phyloP scores from a whole-genome alignment of 805 yeast species.

The Yarrowia sp. region DNA sequence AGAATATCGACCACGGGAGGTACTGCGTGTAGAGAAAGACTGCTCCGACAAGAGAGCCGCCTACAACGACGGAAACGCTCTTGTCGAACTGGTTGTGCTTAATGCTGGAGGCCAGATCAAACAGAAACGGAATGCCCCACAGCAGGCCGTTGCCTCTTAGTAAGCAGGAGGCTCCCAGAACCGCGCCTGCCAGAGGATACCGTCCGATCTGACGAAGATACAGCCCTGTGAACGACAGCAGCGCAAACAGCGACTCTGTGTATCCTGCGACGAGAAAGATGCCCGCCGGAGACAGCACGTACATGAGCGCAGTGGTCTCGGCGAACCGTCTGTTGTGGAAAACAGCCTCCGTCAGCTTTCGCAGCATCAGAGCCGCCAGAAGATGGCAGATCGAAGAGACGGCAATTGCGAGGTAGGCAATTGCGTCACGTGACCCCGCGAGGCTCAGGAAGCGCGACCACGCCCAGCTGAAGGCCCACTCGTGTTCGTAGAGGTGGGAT shows the following conservation, averaged over 20 bases:
- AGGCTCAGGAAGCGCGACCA: slow-evolving; percentile 55
- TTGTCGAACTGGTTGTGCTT: not conserved
- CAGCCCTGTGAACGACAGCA: slow-evolving; percentile 57
- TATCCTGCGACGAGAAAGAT: slow-evolving; percentile 72
- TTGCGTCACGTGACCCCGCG: not conserved
- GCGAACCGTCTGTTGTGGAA: slow-evolving; percentile 35
- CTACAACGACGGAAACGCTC: slow-evolving; percentile 38
- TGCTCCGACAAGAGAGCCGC: slow-evolving; percentile 56
- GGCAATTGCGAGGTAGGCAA: slow-evolving; percentile 47
- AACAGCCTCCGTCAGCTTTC: slow-evolving; percentile 45
- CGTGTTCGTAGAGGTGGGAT: slow-evolving; percentile 72
- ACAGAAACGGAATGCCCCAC: slow-evolving; percentile 63
- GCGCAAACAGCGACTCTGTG: slow-evolving; percentile 70
- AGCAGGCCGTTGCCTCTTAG: slow-evolving; percentile 76
- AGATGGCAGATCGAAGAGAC: slow-evolving; percentile 56
- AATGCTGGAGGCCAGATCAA: slow-evolving; percentile 47
- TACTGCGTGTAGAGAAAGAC: slow-evolving; percentile 50
- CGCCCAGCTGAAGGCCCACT: slow-evolving; percentile 78
- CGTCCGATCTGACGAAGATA: slow-evolving; percentile 47
- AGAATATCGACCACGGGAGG: slow-evolving; percentile 56
- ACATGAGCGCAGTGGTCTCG: slow-evolving; percentile 45
- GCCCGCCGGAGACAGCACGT: slow-evolving; percentile 73
- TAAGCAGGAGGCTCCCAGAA: slow-evolving; percentile 56
- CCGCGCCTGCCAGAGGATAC: slow-evolving; percentile 51
- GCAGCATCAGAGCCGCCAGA: slow-evolving; percentile 49